Conservation (phyloP, 129 eudicot genomes). For the Smallanthus sonchifolius region DNA sequence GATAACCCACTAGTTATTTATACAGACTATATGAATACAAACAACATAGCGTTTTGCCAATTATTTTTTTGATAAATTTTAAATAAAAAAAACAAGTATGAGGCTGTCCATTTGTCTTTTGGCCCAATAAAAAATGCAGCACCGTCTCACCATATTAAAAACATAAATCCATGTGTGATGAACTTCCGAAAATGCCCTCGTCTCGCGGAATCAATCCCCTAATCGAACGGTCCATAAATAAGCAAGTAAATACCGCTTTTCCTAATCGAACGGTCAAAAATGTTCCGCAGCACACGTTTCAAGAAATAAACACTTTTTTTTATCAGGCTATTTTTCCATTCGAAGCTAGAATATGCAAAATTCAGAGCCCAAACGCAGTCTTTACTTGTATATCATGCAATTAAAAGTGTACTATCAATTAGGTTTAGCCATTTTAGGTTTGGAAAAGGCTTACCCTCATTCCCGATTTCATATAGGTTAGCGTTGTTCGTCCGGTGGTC, state of each 20-base stretch:
- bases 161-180: constrained; percentile 18
- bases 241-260: not conserved
- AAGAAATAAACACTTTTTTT: constrained; percentile 9
- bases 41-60: not conserved
- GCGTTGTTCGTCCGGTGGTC: constrained; percentile 14
- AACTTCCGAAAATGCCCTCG: constrained; percentile 14
- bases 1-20: too few relatives aligned
- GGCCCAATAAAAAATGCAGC: constrained; percentile 6
- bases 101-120: constrained; percentile 4
- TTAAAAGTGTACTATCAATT: not conserved
- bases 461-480: constrained; percentile 27
- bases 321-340: not conserved
- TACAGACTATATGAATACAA: not conserved
- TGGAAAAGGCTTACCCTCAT: constrained; percentile 21
- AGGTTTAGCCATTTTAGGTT: constrained; percentile 4
- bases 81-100: not conserved
- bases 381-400: constrained; percentile 2
- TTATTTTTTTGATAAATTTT: not conserved
- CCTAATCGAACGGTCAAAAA: constrained; percentile 12
- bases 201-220: constrained; percentile 4
- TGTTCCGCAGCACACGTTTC: not conserved
- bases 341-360: not conserved
- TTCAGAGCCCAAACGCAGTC: not conserved
- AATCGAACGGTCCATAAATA: not conserved
- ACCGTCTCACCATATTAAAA: too few relatives aligned